Percentiles rank a stretch among this genome's conserved stretches.
These are phyloP conservation scores for Pseudotulostoma volvatum DNA, from an alignment of 495 filamentous ascomycete species.

Conservation along the genomic window DNA sequence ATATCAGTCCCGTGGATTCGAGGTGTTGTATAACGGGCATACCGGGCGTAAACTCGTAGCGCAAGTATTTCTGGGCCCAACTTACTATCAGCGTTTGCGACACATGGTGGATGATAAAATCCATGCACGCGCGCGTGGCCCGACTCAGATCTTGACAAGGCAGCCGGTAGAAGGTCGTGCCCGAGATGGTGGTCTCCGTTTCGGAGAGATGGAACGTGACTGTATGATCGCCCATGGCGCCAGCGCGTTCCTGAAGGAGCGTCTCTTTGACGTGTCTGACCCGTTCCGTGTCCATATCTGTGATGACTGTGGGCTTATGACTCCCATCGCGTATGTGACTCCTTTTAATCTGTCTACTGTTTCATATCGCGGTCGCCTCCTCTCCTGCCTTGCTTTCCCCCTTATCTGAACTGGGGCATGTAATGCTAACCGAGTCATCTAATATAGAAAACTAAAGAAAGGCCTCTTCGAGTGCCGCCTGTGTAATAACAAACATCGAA, in stretches of 20 bases:
- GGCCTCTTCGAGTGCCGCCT: constrained; percentile 89
- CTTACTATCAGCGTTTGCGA: constrained; percentile 95
- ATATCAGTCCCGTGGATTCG: constrained; percentile 92
- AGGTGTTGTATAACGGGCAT: constrained; percentile 97
- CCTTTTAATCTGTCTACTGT: too few species aligned
- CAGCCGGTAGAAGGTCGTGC: constrained; percentile 98
- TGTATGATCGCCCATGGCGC: constrained; percentile 99
- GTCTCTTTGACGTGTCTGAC: constrained; percentile 91
- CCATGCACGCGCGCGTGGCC: constrained; percentile 86
- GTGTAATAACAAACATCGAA: constrained; percentile 96
- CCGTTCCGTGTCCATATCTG: constrained; percentile 98
- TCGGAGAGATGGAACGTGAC: constrained; percentile 99
- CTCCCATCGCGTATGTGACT: constrained; percentile 97
- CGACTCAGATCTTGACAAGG: constrained; percentile 90
- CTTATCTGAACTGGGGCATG: too few species aligned
- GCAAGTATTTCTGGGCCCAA: constrained; percentile 93
- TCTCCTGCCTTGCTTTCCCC: too few species aligned
- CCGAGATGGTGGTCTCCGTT: constrained; percentile 91
- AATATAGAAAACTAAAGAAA: constrained; percentile 89
- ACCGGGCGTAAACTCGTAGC: constrained; percentile 83
- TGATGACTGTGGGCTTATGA: constrained; percentile 98
- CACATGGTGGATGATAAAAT: constrained; percentile 99
- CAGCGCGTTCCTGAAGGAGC: constrained; percentile 89
- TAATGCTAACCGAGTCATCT: too few species aligned
- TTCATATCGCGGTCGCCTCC: too few species aligned